These are phyloP conservation scores for Aspergillus vadensis DNA, from an alignment of 2,329 filamentous ascomycete genomes.

Conservation along the genomic window DNA sequence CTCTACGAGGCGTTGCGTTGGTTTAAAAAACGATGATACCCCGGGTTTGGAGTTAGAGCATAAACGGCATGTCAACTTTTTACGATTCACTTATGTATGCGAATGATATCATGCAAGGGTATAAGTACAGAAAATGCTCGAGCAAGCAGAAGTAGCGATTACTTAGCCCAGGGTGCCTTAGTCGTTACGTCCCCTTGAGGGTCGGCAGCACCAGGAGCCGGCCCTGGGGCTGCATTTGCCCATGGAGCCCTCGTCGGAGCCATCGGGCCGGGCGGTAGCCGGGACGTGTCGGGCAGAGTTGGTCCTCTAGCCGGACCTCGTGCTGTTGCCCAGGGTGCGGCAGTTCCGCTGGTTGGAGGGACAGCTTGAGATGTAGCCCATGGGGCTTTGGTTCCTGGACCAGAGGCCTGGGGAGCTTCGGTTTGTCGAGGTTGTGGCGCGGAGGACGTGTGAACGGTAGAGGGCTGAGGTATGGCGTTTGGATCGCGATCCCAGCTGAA, in stretches of 20 bases:
- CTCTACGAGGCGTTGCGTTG: conserved; percentile 15
- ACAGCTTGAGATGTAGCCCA: conserved; percentile 35
- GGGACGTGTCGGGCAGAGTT: conserved; percentile 31
- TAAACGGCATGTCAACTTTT: background rate
- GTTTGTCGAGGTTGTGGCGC: conserved; percentile 28
- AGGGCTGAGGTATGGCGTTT: conserved; percentile 52
- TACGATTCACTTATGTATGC: background rate
- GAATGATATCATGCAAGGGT: conserved; percentile 2
- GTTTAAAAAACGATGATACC: conserved; percentile 16
- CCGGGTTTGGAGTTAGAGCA: conserved; percentile 2
- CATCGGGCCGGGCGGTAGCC: conserved; percentile 32
- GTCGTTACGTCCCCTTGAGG: conserved; percentile 28
- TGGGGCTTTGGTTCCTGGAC: conserved; percentile 36
- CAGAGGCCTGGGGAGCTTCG: conserved; percentile 20
- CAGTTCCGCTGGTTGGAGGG: conserved; percentile 26
- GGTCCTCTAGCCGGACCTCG: conserved; percentile 18
- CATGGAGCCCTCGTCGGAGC: conserved; percentile 38
- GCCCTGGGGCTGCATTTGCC: conserved; percentile 25
- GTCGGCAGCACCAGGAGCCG: conserved; percentile 19
- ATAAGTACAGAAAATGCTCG: conserved; percentile 3
- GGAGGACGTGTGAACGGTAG: conserved; percentile 57
- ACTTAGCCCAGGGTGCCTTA: conserved; percentile 44
- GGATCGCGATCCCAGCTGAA: conserved; percentile 75
- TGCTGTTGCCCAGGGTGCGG: conserved; percentile 34
- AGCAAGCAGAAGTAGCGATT: conserved; percentile 2